Evolutionary conservation across 768 basidiomycete species (phyloP), one percentile per base, ranked within the genome.

Genomic region (Xerocomellus amylosporus): DNA sequence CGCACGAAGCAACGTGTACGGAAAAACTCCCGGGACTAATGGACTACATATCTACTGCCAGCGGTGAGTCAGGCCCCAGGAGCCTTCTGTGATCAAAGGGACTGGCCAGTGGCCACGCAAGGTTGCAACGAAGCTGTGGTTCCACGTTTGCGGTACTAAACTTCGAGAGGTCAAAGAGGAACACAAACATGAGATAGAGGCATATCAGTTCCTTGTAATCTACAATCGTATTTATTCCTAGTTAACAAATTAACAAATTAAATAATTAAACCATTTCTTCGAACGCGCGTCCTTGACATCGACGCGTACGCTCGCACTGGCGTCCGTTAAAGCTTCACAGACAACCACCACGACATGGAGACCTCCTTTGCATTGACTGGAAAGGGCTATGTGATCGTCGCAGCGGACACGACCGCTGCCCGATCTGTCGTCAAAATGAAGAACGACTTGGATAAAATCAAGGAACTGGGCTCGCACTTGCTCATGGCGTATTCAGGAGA

Each of bases 361-460:
- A 89, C 85, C 49, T 92, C 91, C 17, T 94, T 98, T 70, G 93
- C 88, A 36, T 68, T 98, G 51, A 90, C 84, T 38, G 95, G 95
- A 46, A 96, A 97, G 70, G 95, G 86, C 65, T 99, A 93, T 74
- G 88, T 93, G 52, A 82, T 99, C 58, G 75, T 99, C 63, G 93
- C 95, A 2, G 86, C 94, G 10, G 96, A 98, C 73, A 93, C 88
- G 8, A 90, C 86, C 14, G 85, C 93, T 8, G 85, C 88, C 4
- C 82, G 92, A 62, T 97, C 93, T 31, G 92, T 99, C 73, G 87
- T 98, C 69, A 96, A 94, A 76, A 97, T 98, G 93, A 97, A 98
- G 77, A 70, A 80, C 36, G 93, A 97, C 73, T 90, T 92, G 75
- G 95, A 98, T 79, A 98, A 98, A 77, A 92, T 96, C 78, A 93